phyloP scores from a whole-genome alignment of 2,329 filamentous ascomycete species.

The Gnomoniopsis sp. region DNA sequence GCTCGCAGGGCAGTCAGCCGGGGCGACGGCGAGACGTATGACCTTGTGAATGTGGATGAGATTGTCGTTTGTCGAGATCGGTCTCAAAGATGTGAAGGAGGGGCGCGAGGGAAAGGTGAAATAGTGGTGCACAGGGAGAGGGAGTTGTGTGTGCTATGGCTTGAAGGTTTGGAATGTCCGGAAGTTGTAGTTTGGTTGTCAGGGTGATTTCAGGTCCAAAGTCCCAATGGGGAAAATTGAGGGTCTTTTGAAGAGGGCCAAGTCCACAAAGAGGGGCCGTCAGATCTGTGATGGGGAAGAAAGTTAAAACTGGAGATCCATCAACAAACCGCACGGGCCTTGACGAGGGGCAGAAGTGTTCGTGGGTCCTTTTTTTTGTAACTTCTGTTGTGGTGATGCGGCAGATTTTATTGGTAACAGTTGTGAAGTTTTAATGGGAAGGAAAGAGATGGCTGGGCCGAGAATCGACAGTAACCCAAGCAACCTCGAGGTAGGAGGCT shows the following conservation, averaged over 20 bases:
- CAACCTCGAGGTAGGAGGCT: too few species aligned
- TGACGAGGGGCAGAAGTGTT: constrained; percentile 4
- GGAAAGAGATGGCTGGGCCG: neutral
- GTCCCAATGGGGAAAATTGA: constrained; percentile 2
- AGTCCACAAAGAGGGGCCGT: constrained; percentile 3
- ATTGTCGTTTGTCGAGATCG: neutral
- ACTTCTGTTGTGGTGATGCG: neutral
- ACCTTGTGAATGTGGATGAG: neutral
- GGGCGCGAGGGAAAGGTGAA: neutral
- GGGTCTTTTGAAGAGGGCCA: neutral
- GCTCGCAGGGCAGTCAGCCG: constrained; percentile 1
- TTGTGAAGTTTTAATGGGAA: neutral
- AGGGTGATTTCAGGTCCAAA: constrained; percentile 11
- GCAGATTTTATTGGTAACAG: neutral
- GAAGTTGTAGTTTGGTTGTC: constrained; percentile 12
- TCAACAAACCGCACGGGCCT: constrained; percentile 5
- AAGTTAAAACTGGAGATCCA: constrained; percentile 9
- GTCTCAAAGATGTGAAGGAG: neutral
- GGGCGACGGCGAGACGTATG: neutral
- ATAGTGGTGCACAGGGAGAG: neutral
- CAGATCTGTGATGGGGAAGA: neutral
- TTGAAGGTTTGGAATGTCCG: neutral
- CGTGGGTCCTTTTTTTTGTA: neutral
- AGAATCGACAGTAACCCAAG: neutral
- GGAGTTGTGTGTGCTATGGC: neutral